Conservation (phyloP, 768 basidiomycete genomes). For the Strobilomyces confusus region DNA sequence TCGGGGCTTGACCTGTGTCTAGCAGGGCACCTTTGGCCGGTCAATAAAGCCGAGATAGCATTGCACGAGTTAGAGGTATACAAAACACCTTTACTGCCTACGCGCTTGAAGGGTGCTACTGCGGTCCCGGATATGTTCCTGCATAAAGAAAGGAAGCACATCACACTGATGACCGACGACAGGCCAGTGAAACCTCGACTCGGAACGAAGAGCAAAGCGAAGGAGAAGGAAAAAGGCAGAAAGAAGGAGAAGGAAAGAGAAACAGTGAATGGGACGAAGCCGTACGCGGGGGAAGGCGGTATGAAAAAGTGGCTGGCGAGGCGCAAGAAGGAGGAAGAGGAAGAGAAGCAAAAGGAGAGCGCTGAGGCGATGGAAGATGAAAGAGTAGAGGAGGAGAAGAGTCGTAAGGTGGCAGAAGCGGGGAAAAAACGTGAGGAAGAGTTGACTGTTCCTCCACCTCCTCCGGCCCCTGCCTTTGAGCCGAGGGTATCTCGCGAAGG, state of each 20-base stretch:
- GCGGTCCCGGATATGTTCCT: conserved; percentile 62
- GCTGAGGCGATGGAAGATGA: conserved; percentile 34
- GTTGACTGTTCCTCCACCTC: conserved; percentile 15
- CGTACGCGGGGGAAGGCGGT: conserved; percentile 74
- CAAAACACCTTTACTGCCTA: conserved; percentile 73
- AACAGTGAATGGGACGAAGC: conserved; percentile 56
- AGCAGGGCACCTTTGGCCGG: conserved; percentile 31
- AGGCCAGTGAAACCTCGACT: conserved; percentile 45
- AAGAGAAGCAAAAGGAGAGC: conserved; percentile 36
- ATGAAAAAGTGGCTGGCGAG: conserved; percentile 73
- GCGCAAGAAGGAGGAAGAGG: conserved; percentile 54
- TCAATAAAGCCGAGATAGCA: conserved; percentile 59
- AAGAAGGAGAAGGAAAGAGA: conserved; percentile 32
- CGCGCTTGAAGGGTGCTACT: conserved; percentile 41
- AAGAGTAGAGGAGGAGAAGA: conserved; percentile 27
- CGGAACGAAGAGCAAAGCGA: conserved; percentile 38
- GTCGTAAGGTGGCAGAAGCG: conserved; percentile 17
- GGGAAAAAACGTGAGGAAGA: conserved; percentile 17
- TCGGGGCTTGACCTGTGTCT: conserved; percentile 12
- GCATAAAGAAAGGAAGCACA: conserved; percentile 39
- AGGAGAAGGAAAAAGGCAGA: conserved; percentile 33
- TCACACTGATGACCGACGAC: conserved; percentile 61
- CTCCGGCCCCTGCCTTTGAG: conserved; percentile 17
- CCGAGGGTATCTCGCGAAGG: conserved; percentile 18
- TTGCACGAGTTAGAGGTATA: conserved; percentile 73